Percentiles rank a stretch among this genome's conserved stretches.
These are phyloP conservation scores for Syncephalastrum sp. DNA, from an alignment of 371 early-diverging fungal genomes.

Conservation along the genomic window DNA sequence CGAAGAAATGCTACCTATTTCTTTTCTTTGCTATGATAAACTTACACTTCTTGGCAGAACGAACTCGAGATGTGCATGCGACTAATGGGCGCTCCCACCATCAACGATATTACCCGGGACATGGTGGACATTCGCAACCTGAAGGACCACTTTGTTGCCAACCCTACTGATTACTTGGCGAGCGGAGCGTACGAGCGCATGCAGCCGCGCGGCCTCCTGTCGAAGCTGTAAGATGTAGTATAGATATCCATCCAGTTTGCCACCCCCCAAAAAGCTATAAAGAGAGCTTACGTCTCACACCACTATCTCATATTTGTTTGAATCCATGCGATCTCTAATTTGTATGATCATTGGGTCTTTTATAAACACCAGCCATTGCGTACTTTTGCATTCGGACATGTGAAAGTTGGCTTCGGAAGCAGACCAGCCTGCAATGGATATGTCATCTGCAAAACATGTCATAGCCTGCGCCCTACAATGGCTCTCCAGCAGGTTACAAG, in stretches of 20 bases:
- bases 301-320: too few species aligned
- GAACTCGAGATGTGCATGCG: conserved; percentile 80
- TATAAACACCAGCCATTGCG: too few species aligned
- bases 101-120: conserved; percentile 59
- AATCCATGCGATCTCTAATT: background rate
- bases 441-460: too few species aligned
- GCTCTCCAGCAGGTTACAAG: too few species aligned
- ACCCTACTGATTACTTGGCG: conserved; percentile 42
- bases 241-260: too few species aligned
- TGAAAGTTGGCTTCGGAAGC: too few species aligned
- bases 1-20: background rate
- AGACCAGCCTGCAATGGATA: too few species aligned
- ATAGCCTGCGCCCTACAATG: too few species aligned
- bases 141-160: conserved; percentile 45
- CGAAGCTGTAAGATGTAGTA: conserved; percentile 32
- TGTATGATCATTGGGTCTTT: too few species aligned
- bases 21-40: conserved; percentile 18
- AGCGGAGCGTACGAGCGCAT: conserved; percentile 40
- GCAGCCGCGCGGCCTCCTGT: conserved; percentile 32
- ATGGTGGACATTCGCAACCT: conserved; percentile 58
- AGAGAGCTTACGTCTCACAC: too few species aligned
- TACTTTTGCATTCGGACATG: too few species aligned
- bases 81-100: conserved; percentile 65
- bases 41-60: conserved; percentile 36
- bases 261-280: too few species aligned